Evolutionary conservation across 805 yeast genomes (phyloP), one percentile per base, ranked within the genome.

Genomic region (Cyberlindnera lachancei): DNA sequence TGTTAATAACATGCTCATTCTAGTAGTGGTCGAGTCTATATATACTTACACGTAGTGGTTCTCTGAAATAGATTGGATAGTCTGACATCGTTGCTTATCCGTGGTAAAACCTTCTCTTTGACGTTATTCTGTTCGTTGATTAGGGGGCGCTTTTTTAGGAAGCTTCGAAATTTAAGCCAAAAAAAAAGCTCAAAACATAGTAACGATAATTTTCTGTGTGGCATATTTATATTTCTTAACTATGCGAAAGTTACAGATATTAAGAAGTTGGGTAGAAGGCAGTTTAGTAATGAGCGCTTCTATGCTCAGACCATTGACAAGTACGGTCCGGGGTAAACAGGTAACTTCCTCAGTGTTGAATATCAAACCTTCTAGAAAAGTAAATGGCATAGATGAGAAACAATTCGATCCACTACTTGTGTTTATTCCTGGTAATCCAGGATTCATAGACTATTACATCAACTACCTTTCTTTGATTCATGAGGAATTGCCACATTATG

Each of bases 341-440:
- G n/a, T n/a, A n/a, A n/a, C n/a, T n/a, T n/a, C n/a, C n/a, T n/a
- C n/a, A n/a, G n/a, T n/a, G n/a, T n/a, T n/a, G n/a, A n/a, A n/a
- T n/a, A n/a, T n/a, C n/a, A n/a, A n/a, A n/a, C n/a, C n/a, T n/a
- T n/a, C n/a, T n/a, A n/a, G n/a, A n/a, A n/a, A n/a, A n/a, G n/a
- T n/a, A n/a, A n/a, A n/a, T n/a, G n/a, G n/a, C n/a, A n/a, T n/a
- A n/a, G n/a, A n/a, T n/a, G n/a, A n/a, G n/a, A n/a, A n/a, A n/a
- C n/a, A n/a, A n/a, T n/a, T n/a, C n/a, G n/a, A 5, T 21, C 68
- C 64, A 9, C 42, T 81, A 19, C 51, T 80, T 27, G 64, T 75
- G 5, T 64, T 80, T 41, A 63, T 82, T 6, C 90, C 92, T 0
- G 92, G 92, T 0, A 82, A 82, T 43, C 92, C 92, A 0, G 92